Evolutionary conservation across 2,329 filamentous ascomycete species (phyloP).

Genomic region (Tolypocladium endophyticum): DNA sequence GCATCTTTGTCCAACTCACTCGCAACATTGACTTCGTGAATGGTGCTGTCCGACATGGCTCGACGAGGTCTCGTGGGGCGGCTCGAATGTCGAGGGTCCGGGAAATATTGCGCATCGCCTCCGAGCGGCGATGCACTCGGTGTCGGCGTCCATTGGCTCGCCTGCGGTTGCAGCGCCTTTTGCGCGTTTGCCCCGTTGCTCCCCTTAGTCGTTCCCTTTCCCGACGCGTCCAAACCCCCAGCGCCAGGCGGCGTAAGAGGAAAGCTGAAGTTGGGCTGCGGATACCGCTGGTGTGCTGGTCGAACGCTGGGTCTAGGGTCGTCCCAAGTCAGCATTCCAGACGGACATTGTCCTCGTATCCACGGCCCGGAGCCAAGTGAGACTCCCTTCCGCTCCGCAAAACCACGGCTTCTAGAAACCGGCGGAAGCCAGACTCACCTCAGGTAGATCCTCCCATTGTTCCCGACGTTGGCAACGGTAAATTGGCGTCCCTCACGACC

Average conservation of each 20-base stretch:
- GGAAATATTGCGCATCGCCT: slow-evolving; percentile 21
- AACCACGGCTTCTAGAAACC: background rate
- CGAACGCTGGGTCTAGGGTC: slow-evolving; percentile 46
- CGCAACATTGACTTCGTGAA: slow-evolving; percentile 49
- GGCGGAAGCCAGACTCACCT: slow-evolving; percentile 42
- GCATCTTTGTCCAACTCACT: slow-evolving; percentile 52
- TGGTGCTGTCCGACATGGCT: slow-evolving; percentile 67
- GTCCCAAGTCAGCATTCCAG: slow-evolving; percentile 11
- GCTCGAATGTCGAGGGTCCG: slow-evolving; percentile 12
- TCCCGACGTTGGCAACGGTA: slow-evolving; percentile 70
- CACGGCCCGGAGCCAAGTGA: background rate
- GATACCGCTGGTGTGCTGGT: slow-evolving; percentile 49
- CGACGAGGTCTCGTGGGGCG: slow-evolving; percentile 38
- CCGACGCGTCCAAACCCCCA: slow-evolving; percentile 40
- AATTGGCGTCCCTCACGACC: slow-evolving; percentile 62
- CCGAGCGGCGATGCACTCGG: slow-evolving; percentile 25
- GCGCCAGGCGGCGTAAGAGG: slow-evolving; percentile 50
- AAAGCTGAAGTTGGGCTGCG: slow-evolving; percentile 50
- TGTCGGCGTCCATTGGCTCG: slow-evolving; percentile 32
- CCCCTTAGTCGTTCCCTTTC: slow-evolving; percentile 15
- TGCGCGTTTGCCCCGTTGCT: slow-evolving; percentile 3
- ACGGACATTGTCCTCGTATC: background rate
- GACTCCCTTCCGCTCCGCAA: background rate
- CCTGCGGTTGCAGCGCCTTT: slow-evolving; percentile 11
- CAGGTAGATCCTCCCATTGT: slow-evolving; percentile 73